These are phyloP conservation scores for Protomyces gravidus DNA, from an alignment of 1,139 yeast genomes.

Conservation along the genomic window DNA sequence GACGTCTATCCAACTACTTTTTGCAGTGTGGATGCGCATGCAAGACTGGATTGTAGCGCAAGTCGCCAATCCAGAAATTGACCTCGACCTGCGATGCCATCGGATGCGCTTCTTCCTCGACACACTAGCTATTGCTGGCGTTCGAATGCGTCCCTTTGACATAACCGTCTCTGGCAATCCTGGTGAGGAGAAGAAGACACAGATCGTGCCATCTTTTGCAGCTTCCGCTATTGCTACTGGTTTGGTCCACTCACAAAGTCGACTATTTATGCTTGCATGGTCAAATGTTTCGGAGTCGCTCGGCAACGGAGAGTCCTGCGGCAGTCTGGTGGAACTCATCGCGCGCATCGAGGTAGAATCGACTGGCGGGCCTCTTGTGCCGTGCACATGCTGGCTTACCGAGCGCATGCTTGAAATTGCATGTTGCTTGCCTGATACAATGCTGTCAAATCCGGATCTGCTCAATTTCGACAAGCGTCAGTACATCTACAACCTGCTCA, in stretches of 20 bases:
- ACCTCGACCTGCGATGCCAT: slow-evolving; percentile 58
- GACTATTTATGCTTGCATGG: slow-evolving; percentile 67
- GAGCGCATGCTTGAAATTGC: slow-evolving; percentile 61
- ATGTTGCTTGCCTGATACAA: slow-evolving; percentile 64
- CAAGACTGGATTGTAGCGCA: slow-evolving; percentile 62
- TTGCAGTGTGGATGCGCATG: slow-evolving; percentile 64
- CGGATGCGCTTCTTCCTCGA: slow-evolving; percentile 67
- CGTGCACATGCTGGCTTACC: slow-evolving; percentile 79
- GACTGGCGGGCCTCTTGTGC: slow-evolving; percentile 46
- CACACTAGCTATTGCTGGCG: slow-evolving; percentile 60
- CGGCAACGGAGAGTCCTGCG: slow-evolving; percentile 35
- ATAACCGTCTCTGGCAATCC: slow-evolving; percentile 37
- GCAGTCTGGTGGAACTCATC: slow-evolving; percentile 11
- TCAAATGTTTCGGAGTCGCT: slow-evolving; percentile 50
- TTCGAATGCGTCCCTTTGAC: slow-evolving; percentile 63
- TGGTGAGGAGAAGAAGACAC: slow-evolving; percentile 47
- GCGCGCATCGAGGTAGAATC: slow-evolving; percentile 30
- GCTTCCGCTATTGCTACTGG: slow-evolving; percentile 78
- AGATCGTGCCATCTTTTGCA: slow-evolving; percentile 70
- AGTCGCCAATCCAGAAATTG: slow-evolving; percentile 56
- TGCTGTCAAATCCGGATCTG: slow-evolving; percentile 53
- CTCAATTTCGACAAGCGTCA: slow-evolving; percentile 67
- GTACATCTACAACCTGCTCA: slow-evolving; percentile 53
- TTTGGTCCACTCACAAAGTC: slow-evolving; percentile 72
- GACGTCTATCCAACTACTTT: slow-evolving; percentile 59